These are phyloP conservation scores for Halenospora varia DNA, from an alignment of 495 filamentous ascomycete genomes.

Conservation along the genomic window DNA sequence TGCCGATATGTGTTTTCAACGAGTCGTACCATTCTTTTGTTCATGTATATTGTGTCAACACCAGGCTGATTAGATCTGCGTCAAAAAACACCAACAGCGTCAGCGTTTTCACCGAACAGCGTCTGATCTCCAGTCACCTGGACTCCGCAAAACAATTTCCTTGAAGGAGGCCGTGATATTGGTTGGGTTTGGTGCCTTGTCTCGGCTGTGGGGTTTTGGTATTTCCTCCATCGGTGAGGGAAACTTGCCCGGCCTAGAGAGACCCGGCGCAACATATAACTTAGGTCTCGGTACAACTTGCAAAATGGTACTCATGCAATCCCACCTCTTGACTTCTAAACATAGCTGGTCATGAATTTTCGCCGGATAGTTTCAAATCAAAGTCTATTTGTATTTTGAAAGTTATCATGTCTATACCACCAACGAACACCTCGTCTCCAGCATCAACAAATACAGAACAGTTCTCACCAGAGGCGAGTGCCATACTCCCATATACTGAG, in stretches of 20 bases:
- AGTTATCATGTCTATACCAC: not conserved
- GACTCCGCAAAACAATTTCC: not conserved
- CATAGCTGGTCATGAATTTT: not conserved
- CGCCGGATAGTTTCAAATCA: not conserved
- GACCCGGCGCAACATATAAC: not conserved
- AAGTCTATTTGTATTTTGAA: not conserved
- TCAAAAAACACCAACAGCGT: not conserved
- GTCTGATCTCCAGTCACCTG: not conserved
- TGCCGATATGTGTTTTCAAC: not conserved
- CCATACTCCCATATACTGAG: constrained; percentile 1
- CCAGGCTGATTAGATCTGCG: not conserved
- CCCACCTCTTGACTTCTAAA: not conserved
- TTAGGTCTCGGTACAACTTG: no score
- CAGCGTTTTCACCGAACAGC: not conserved
- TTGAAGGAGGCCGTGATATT: not conserved
- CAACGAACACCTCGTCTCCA: not conserved
- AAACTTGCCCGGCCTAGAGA: not conserved
- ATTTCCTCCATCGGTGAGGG: not conserved
- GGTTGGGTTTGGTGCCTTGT: not conserved
- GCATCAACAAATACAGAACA: not conserved
- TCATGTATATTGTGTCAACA: not conserved
- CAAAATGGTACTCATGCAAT: not conserved
- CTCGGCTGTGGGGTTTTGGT: not conserved
- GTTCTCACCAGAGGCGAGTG: not conserved
- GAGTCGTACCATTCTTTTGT: not conserved